Evolutionary conservation across 768 basidiomycete species (phyloP), one percentile per base, ranked within the genome.

Genomic region (Clavulina sp.): DNA sequence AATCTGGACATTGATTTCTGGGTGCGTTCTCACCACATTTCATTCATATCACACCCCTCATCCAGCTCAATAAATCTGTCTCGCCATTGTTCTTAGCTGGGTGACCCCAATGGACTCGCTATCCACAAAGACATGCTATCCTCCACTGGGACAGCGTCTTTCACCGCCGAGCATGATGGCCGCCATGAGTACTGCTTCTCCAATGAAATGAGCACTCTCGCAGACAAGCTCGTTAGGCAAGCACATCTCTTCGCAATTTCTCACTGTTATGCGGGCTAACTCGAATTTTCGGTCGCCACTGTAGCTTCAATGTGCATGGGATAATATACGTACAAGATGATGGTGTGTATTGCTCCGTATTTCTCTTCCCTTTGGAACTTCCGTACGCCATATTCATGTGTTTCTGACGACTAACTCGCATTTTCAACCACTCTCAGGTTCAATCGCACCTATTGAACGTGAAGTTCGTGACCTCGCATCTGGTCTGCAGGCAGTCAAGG

Each of bases 1-100:
- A 86, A 96, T 63, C 67, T 97, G 48, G 95, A 99, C 66, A 87
- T 99, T 54, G 93, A 99, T 66, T 97, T 97, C 63, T 93, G 82
- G 84, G 91, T 93, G 57, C 60, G 67, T 62, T 26, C 7, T 30
- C 9, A 13, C 38, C 9, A 32, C 29, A 16, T 46, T 46, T 46
- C 9, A 13, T 46, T 38, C 34, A 9, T 38, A 38, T 9, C 9
- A 19, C 19, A 19, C 9, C 9, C 34, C 19, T 38, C n/a, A n/a
- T n/a, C n/a, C 52, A 41, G 40, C 57, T 52, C 48, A 58, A 30
- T 13, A 38, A 49, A 13, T 13, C 13, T 13, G 36, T 38, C 21
- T 38, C 36, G 36, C 36, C 36, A 33, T 30, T 28, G 26, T 47
- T 43, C 55, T 4, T 62, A 97, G 89, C 76, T 96, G 53, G 69